Conservation (phyloP, 2,329 filamentous ascomycete species). For the Claviceps arundinis region DNA sequence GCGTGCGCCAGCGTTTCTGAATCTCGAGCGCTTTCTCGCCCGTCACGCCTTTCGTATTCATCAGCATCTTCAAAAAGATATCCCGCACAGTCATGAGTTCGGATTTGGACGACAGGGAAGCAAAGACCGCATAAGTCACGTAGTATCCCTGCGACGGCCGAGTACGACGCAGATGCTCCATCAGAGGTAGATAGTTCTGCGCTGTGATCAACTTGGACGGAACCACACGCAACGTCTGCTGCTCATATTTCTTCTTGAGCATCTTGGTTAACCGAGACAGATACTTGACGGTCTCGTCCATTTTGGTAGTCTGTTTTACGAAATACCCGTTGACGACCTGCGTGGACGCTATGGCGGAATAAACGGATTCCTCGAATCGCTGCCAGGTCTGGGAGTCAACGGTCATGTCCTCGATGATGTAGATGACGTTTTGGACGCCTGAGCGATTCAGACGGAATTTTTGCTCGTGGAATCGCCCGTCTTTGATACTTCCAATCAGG, state of each 20-base stretch:
- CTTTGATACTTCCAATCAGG: conserved; percentile 66
- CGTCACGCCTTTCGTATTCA: conserved; percentile 64
- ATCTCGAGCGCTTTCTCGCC: conserved; percentile 71
- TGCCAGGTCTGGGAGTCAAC: conserved; percentile 40
- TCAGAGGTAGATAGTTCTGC: conserved; percentile 50
- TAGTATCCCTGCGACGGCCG: conserved; percentile 40
- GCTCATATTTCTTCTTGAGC: conserved; percentile 52
- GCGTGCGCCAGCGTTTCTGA: conserved; percentile 65
- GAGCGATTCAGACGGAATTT: conserved; percentile 65
- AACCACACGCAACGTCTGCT: conserved; percentile 44
- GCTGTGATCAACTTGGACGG: conserved; percentile 50
- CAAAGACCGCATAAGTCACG: conserved; percentile 59
- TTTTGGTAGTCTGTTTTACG: conserved; percentile 58
- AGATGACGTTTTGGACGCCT: conserved; percentile 64
- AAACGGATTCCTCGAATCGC: conserved; percentile 52
- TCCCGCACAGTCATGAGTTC: conserved; percentile 62
- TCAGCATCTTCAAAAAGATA: conserved; percentile 71
- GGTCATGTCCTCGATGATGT: conserved; percentile 62
- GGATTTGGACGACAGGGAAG: conserved; percentile 60
- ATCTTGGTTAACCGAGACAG: conserved; percentile 58
- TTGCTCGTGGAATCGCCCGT: conserved; percentile 71
- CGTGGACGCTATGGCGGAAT: conserved; percentile 61
- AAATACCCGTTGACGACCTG: conserved; percentile 72
- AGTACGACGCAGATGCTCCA: conserved; percentile 43
- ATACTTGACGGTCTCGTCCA: conserved; percentile 69